Base-by-base conservation (phyloP, 2,329 filamentous ascomycete species). In the Periconia sp. region DNA sequence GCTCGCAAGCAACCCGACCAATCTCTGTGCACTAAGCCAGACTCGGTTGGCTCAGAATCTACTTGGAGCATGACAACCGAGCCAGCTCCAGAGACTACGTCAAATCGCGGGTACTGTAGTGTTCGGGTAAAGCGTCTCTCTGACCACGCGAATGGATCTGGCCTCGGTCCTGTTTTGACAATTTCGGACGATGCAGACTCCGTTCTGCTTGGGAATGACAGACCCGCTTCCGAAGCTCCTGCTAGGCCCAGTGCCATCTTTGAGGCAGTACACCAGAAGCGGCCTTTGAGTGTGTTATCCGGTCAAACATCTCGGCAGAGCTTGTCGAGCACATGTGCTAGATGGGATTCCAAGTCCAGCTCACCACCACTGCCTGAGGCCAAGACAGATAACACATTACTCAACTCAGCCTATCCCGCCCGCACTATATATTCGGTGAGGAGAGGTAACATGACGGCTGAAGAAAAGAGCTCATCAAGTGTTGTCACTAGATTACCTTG, bases 171-270 rank as follows among this genome's bases (percentile, higher is more conserved):
- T 2, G 33, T 50, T 8, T 33, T 65, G 10, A 65, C 26, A 4
- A 61, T 66, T 13, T 39, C 36, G 16, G 33, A 48, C 23, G 60
- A 65, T 19, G 63, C 62, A n/a, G 61, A 67, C 26, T 34, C 33
- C 11, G 22, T 64, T 10, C 31, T 66, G 15, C 40, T 58, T 11
- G 60, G 57, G 15, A 34, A 35, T 7, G 17, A 16, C 17, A 26
- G 36, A 5, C 16, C 34, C 3, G 31, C 47, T 1, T 48, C 55
- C 28, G 48, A 46, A 8, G 32, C 52, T 2, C 54, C 54, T 18
- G 9, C 40, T 4, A 17, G 54, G 2, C 32, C 52, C 6, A 22
- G 44, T 9, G 26, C 35, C 2, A 11, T 30, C 3, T 28, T 25
- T 6, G 25, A 40, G 2, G 41, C 34, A 5, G 1, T 12, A 3